Base-by-base conservation (phyloP, 805 yeast species). In the Wickerhamomyces mucosus region DNA sequence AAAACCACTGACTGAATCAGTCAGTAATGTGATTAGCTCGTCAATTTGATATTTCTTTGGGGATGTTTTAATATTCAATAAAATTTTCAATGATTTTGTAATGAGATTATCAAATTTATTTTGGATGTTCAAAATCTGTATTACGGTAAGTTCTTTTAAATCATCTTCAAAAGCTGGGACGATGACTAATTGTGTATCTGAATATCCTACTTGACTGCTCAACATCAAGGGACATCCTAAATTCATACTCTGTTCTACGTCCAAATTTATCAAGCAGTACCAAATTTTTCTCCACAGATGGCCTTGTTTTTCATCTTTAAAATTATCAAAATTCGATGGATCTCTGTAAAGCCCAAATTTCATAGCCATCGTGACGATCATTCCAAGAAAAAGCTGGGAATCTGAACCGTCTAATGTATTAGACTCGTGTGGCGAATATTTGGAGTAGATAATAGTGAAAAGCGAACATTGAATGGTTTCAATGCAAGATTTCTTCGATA, bases 311-410 rank as follows among this genome's bases (percentile, higher is more conserved):
- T 57, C 63, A 18, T 58, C 52, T 19, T 55, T 56, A 31, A 63
- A 51, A 37, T 62, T 65, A 11, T 65, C 63, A 41, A 72, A 72
- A 24, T 59, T 58, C 28, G 62, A 66, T 1, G 86, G 85, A 40
- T 78, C 86, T 42, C 85, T 61, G 47, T 78, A 77, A 17, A 78
- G 47, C 0, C 86, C 88, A 40, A 78, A 63, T 23, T 78, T 65
- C 33, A 71, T 63, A 0, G 78, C 82, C 79, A 78, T 74, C 44
- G 76, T 83, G 12, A 75, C 54, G 19, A 75, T 58, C 53, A 73
- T 63, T 2, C 78, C 73, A 11, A 68, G 50, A 33, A 69, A 65
- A 7, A 73, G 67, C 42, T 67, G 75, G 3, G 75, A 64, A 30
- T 71, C 72, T 26, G 75, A 78, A 34, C 72, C 77, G 43, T 72